Evolutionary conservation across 1,284 basidiomycete genomes (phyloP).

Genomic region (Cerioporus squamosus): DNA sequence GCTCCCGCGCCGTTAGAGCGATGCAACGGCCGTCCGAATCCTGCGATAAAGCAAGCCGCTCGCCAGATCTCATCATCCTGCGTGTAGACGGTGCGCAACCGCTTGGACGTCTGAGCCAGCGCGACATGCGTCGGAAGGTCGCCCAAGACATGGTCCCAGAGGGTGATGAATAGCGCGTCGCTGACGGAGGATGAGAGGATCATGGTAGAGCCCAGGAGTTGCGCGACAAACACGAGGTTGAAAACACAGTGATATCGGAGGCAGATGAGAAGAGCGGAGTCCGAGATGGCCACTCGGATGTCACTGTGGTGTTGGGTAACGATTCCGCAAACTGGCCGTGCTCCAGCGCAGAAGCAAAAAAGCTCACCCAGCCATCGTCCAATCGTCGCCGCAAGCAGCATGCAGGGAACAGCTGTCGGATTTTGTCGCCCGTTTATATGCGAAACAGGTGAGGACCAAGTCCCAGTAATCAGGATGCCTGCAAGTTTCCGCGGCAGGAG

Average conservation of each 20-base stretch:
- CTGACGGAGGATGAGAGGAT: slow-evolving; percentile 14
- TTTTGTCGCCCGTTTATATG: slow-evolving; percentile 11
- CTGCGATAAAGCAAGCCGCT: slow-evolving; percentile 32
- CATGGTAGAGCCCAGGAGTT: background rate
- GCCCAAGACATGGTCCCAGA: slow-evolving; percentile 30
- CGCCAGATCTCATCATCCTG: slow-evolving; percentile 35
- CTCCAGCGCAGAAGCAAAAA: no score
- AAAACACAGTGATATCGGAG: slow-evolving; percentile 12
- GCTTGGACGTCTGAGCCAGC: slow-evolving; percentile 33
- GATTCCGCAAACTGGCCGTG: background rate
- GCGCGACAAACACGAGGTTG: background rate
- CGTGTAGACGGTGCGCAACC: slow-evolving; percentile 31
- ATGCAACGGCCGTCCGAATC: slow-evolving; percentile 35
- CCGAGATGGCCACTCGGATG: slow-evolving; percentile 15
- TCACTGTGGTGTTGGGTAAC: background rate
- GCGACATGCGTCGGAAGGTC: slow-evolving; percentile 35
- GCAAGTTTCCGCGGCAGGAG: slow-evolving; percentile 16
- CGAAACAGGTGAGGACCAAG: background rate
- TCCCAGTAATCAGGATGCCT: background rate
- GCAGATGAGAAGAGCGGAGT: slow-evolving; percentile 17
- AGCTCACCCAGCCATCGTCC: background rate
- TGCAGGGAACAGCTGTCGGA: slow-evolving; percentile 13
- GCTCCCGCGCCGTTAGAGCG: slow-evolving; percentile 10
- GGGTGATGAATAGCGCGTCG: slow-evolving; percentile 27
- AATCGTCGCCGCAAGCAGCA: background rate